These are phyloP conservation scores for Malus sieversii DNA, from an alignment of 306 rosid genomes.

Conservation along the genomic window DNA sequence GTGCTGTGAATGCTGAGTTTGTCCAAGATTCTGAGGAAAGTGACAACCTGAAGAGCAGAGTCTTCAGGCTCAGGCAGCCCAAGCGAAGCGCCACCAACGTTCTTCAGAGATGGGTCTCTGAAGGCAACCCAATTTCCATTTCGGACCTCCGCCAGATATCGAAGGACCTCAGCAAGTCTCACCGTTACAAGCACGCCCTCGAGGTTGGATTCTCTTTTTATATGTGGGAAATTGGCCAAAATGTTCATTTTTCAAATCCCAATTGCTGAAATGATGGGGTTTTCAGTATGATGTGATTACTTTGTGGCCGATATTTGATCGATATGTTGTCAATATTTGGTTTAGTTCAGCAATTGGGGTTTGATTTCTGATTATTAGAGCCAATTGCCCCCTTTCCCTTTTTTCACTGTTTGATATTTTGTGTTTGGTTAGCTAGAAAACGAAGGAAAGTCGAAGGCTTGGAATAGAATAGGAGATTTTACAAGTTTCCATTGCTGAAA, in stretches of 20 bases:
- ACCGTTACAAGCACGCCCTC: conserved; percentile 83
- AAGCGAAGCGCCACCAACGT: conserved; percentile 77
- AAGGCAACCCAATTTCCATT: conserved; percentile 58
- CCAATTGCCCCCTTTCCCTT: too few relatives aligned
- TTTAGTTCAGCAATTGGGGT: too few relatives aligned
- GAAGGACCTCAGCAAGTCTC: conserved; percentile 70
- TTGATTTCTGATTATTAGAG: too few relatives aligned
- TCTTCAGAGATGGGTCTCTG: conserved; percentile 64
- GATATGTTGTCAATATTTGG: too few relatives aligned
- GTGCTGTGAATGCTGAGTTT: conserved; percentile 36
- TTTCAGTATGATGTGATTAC: too few relatives aligned
- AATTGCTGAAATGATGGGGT: too few relatives aligned
- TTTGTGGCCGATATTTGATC: too few relatives aligned
- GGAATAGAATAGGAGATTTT: too few relatives aligned
- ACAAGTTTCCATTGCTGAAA: too few relatives aligned
- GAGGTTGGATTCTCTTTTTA: conserved; percentile 43
- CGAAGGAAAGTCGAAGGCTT: neutral
- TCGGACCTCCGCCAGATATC: conserved; percentile 69
- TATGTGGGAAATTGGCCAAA: too few relatives aligned
- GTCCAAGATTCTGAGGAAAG: conserved; percentile 32
- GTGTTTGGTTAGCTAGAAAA: conserved; percentile 7
- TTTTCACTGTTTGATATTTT: neutral
- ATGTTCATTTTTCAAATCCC: too few relatives aligned
- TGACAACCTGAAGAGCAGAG: conserved; percentile 64
- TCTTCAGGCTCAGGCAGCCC: conserved; percentile 66